A percentile compares a stretch with the other conserved stretches of the same genome.
Evolutionary conservation across 2,329 filamentous ascomycete genomes (phyloP).

Genomic region (Furcasterigmium sp.): DNA sequence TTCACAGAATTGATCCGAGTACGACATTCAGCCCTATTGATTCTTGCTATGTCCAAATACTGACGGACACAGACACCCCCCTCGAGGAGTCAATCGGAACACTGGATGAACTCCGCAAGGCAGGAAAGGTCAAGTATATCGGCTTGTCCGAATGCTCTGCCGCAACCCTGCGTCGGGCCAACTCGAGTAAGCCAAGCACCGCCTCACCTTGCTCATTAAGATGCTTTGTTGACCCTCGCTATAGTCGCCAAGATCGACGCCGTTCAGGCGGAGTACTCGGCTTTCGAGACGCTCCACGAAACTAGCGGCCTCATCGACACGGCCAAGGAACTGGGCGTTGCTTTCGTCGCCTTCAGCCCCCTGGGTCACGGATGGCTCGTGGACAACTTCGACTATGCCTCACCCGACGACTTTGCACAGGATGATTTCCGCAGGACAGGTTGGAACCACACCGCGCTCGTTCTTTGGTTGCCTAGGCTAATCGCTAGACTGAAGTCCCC

Average conservation of each 20-base stretch:
- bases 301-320: conserved; percentile 16
- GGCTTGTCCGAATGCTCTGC: conserved; percentile 36
- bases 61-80: conserved; percentile 27
- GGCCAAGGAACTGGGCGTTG: conserved; percentile 20
- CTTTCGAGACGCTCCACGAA: conserved; percentile 31
- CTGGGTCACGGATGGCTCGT: conserved; percentile 46
- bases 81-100: conserved; percentile 40
- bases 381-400: conserved; percentile 28
- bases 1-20: conserved; percentile 39
- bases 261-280: conserved; percentile 9
- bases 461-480: too few relatives aligned
- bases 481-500: conserved; percentile 30
- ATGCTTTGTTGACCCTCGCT: conserved; percentile 20
- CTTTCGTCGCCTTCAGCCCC: conserved; percentile 44
- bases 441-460: too few relatives aligned
- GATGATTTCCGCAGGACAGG: conserved; percentile 34
- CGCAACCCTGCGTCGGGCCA: conserved; percentile 31
- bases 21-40: conserved; percentile 7
- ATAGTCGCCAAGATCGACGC: conserved; percentile 34
- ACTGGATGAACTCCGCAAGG: conserved; percentile 37
- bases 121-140: conserved; percentile 37
- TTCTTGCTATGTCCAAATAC: neutral
- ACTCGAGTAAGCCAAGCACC: conserved; percentile 30
- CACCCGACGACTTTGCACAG: conserved; percentile 32
- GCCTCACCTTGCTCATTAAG: too few relatives aligned